A percentile compares a stretch with the other conserved stretches of the same genome.
Conservation (phyloP, 2,329 filamentous ascomycete species). For the Colletotrichum liriopes region DNA sequence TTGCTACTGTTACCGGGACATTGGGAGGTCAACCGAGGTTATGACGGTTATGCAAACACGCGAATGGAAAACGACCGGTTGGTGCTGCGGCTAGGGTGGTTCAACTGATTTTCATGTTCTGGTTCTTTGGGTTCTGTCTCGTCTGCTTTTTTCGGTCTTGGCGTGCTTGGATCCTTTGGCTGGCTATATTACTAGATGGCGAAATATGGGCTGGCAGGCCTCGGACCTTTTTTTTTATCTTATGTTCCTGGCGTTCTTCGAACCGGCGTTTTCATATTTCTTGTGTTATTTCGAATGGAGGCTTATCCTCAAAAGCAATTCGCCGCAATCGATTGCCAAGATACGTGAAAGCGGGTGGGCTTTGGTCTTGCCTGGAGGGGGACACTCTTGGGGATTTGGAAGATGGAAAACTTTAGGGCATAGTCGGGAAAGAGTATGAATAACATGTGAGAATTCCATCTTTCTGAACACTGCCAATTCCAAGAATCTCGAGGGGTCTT, state of each 20-base stretch:
- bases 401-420: background rate
- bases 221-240: background rate
- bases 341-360: background rate
- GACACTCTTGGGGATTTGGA: too few relatives aligned
- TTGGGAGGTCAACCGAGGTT: slow-evolving; percentile 10
- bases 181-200: slow-evolving; percentile 38
- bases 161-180: slow-evolving; percentile 4
- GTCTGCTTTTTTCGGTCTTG: background rate
- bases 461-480: background rate
- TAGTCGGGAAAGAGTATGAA: slow-evolving; percentile 2
- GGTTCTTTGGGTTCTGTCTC: background rate
- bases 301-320: background rate
- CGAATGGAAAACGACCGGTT: slow-evolving; percentile 33
- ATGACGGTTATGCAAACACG: slow-evolving; percentile 19
- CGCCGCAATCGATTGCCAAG: slow-evolving; percentile 1
- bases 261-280: background rate
- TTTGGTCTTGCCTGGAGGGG: background rate
- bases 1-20: slow-evolving; percentile 5
- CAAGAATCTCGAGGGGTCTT: background rate
- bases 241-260: slow-evolving; percentile 21
- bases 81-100: slow-evolving; percentile 20
- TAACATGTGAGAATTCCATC: slow-evolving; percentile 20
- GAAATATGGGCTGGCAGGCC: slow-evolving; percentile 24
- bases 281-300: slow-evolving; percentile 3
- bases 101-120: slow-evolving; percentile 25